Percentiles rank a stretch among this genome's conserved stretches.
phyloP scores from a whole-genome alignment of 139 green algal genomes.

The Yamagishiella unicocca region DNA sequence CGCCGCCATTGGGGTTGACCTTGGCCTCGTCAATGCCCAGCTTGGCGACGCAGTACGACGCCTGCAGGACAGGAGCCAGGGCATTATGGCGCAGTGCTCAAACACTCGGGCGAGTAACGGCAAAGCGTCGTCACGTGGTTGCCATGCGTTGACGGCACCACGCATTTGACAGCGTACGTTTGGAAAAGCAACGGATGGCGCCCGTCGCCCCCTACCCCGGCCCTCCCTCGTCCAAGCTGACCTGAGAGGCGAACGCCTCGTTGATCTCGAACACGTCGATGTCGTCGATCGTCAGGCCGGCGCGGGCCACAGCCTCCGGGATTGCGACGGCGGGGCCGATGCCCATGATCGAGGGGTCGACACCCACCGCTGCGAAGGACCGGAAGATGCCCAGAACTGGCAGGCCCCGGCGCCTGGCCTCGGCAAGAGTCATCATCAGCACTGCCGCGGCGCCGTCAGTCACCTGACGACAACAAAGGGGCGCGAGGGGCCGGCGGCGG shows the following conservation, averaged over 20 bases:
- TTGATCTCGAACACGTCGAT: conserved; percentile 99
- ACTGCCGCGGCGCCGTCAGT: conserved; percentile 94
- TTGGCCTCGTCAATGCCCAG: conserved; percentile 89
- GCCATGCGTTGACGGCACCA: too few species aligned
- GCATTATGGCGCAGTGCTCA: too few species aligned
- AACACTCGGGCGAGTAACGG: too few species aligned
- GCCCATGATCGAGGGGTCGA: conserved; percentile 97
- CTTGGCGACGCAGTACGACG: conserved; percentile 88
- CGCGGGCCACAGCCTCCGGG: conserved; percentile 85
- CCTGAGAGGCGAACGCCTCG: conserved; percentile 95
- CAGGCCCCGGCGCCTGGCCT: conserved; percentile 87
- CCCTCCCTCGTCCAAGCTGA: too few species aligned
- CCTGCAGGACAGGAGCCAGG: conserved; percentile 67
- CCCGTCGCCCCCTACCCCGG: too few species aligned
- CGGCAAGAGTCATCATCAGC: conserved; percentile 94
- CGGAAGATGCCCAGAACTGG: conserved; percentile 95
- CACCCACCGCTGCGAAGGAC: conserved; percentile 79
- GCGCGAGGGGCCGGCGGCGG: too few species aligned
- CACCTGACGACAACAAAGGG: conserved; percentile 69
- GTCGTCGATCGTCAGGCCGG: conserved; percentile 89
- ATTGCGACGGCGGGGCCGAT: conserved; percentile 97
- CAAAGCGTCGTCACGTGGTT: too few species aligned
- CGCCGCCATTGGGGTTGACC: conserved; percentile 98
- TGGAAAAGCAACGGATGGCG: too few species aligned
- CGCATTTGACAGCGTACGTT: too few species aligned